phyloP scores from a whole-genome alignment of 1,139 yeast species.

The Scheffersomyces lignicola region DNA sequence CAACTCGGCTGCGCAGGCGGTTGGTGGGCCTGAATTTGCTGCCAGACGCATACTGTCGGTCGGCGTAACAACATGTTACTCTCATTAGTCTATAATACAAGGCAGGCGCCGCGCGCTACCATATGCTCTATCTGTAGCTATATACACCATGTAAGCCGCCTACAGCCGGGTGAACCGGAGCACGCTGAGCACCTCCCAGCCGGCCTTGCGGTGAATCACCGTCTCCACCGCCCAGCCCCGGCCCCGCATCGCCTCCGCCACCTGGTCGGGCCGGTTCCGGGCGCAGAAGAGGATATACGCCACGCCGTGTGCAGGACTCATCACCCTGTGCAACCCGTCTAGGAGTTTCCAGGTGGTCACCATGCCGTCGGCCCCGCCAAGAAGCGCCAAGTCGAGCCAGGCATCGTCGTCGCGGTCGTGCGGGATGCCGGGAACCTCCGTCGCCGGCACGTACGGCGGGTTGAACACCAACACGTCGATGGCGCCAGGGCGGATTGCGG shows the following conservation, averaged over 20 bases:
- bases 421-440: constrained; percentile 60
- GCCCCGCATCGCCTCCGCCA: constrained; percentile 46
- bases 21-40: no score
- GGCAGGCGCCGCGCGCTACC: no score
- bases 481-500: constrained; percentile 41
- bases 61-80: no score
- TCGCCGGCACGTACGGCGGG: constrained; percentile 96
- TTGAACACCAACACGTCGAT: constrained; percentile 81
- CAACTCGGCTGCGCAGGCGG: no score
- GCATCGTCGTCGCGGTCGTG: constrained; percentile 41
- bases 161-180: constrained; percentile 41
- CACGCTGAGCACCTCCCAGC: constrained; percentile 92
- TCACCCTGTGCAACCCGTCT: constrained; percentile 44
- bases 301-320: constrained; percentile 54
- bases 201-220: constrained; percentile 73
- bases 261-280: constrained; percentile 71
- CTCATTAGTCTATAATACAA: no score
- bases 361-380: constrained; percentile 93
- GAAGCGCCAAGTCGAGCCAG: constrained; percentile 87
- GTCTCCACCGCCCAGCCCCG: constrained; percentile 57
- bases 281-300: constrained; percentile 90
- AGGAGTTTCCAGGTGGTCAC: constrained; percentile 68
- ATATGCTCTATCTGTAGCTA: no score
- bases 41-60: no score
- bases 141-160: no score